These are phyloP conservation scores for Colletotrichum falcatum DNA, from an alignment of 2,329 filamentous ascomycete genomes.

Conservation along the genomic window DNA sequence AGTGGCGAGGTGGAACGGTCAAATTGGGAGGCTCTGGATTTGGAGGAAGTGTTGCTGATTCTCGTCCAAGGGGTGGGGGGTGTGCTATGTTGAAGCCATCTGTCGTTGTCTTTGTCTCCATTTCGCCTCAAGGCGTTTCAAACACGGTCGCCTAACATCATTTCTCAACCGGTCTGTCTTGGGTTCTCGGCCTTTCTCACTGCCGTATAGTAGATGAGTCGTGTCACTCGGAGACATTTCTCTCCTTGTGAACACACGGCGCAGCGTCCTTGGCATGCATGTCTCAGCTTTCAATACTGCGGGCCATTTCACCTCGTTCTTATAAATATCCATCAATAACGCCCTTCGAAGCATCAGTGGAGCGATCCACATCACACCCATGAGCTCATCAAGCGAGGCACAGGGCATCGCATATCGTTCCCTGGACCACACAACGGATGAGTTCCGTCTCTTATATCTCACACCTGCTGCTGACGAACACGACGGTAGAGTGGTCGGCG, in stretches of 20 bases:
- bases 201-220: neutral
- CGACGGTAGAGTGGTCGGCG: neutral
- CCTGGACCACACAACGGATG: neutral
- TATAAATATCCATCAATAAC: neutral
- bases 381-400: neutral
- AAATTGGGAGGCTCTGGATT: neutral
- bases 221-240: neutral
- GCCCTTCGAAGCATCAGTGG: neutral
- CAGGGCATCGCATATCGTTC: neutral
- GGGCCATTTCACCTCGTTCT: neutral
- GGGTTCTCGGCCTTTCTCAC: neutral
- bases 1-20: neutral
- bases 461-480: neutral
- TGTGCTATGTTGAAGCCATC: neutral
- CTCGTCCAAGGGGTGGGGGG: neutral
- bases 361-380: neutral
- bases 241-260: neutral
- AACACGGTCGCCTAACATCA: neutral
- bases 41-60: neutral
- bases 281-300: neutral
- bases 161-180: neutral
- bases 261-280: neutral
- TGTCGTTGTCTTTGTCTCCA: neutral
- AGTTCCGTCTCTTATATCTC: conserved; percentile 20
- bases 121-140: neutral